phyloP scores from a whole-genome alignment of 1,284 basidiomycete species.

The Moniliophthora roreri region DNA sequence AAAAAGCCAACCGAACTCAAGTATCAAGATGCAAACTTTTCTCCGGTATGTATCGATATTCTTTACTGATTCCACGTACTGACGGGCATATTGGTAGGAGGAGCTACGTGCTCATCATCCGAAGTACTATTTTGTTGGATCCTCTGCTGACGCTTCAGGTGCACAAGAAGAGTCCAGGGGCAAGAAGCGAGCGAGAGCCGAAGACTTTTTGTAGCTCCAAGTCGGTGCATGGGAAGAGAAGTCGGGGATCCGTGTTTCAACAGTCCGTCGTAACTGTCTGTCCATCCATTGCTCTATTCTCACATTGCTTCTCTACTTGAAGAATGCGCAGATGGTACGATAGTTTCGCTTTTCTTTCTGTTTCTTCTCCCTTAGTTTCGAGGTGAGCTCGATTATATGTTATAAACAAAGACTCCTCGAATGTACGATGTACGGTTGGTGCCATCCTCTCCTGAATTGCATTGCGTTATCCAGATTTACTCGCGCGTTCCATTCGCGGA shows the following conservation, averaged over 20 bases:
- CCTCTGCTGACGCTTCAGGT: conserved; percentile 32
- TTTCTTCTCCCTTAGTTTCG: no score
- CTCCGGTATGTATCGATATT: conserved; percentile 49
- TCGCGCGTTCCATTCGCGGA: no score
- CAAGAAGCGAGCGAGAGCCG: conserved; percentile 76
- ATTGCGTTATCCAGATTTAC: no score
- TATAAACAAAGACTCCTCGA: no score
- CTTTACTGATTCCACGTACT: not conserved
- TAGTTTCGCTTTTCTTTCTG: no score
- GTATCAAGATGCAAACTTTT: conserved; percentile 76
- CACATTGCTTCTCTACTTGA: not conserved
- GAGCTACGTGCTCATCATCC: conserved; percentile 77
- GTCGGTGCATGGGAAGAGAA: conserved; percentile 11
- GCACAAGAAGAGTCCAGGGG: conserved; percentile 61
- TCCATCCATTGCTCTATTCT: not conserved
- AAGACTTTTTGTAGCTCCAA: conserved; percentile 63
- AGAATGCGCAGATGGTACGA: no score
- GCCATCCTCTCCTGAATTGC: no score
- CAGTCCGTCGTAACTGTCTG: conserved; percentile 31
- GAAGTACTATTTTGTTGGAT: conserved; percentile 67
- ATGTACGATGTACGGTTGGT: no score
- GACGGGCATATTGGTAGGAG: conserved; percentile 48
- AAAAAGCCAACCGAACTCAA: conserved; percentile 80
- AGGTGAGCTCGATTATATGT: no score
- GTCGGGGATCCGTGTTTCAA: conserved; percentile 14